phyloP scores from a whole-genome alignment of 2,329 filamentous ascomycete genomes.

The Colletotrichum eremochloae region DNA sequence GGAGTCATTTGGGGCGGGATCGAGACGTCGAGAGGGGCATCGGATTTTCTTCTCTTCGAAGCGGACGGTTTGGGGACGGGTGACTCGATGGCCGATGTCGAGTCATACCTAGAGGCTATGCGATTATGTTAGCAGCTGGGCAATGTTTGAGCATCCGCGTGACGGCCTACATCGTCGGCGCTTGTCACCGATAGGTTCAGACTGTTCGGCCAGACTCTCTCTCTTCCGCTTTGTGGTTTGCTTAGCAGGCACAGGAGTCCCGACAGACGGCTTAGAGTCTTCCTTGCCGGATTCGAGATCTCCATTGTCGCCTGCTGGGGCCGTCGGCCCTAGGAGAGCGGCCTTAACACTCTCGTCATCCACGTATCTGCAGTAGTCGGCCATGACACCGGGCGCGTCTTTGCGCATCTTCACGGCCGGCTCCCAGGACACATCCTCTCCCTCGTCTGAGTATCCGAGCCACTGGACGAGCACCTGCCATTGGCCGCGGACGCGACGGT shows the following conservation, averaged over 20 bases:
- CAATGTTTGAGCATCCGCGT: neutral
- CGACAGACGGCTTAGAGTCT: neutral
- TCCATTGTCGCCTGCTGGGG: neutral
- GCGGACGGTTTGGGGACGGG: conserved; percentile 11
- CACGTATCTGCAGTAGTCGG: conserved; percentile 30
- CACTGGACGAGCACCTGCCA: conserved; percentile 38
- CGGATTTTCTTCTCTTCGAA: conserved; percentile 21
- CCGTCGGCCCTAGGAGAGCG: conserved; percentile 20
- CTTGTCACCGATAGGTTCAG: conserved; percentile 16
- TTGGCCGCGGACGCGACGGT: conserved; percentile 36
- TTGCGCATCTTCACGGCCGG: conserved; percentile 28
- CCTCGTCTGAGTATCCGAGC: conserved; percentile 32
- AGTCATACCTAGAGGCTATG: conserved; percentile 32
- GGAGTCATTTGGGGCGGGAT: conserved; percentile 3
- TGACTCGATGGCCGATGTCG: conserved; percentile 13
- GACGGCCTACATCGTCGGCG: conserved; percentile 29
- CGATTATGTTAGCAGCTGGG: neutral
- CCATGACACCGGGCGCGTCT: conserved; percentile 28
- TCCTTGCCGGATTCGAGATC: neutral
- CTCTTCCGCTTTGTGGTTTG: conserved; percentile 28
- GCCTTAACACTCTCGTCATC: conserved; percentile 26
- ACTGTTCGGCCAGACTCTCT: conserved; percentile 27
- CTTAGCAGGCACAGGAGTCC: conserved; percentile 12
- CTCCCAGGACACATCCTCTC: conserved; percentile 37
- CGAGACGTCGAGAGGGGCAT: conserved; percentile 8